Evolutionary conservation across 2,329 filamentous ascomycete genomes (phyloP).

Genomic region (Diplodia intermedia): DNA sequence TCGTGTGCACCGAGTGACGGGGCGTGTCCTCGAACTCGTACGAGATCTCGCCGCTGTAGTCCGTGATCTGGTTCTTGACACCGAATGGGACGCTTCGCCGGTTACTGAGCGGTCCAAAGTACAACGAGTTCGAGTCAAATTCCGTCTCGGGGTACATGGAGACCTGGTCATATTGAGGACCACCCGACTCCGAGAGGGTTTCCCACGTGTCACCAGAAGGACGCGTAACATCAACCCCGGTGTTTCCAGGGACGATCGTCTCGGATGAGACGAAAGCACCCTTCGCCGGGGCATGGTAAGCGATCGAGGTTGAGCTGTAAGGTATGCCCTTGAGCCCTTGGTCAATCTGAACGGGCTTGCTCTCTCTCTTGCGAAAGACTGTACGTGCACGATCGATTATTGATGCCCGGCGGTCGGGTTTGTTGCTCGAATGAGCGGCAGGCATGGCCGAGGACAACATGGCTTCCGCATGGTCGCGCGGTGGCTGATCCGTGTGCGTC

Average conservation of each 20-base stretch:
- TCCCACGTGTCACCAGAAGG: slow-evolving; percentile 23
- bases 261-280: neutral
- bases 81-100: slow-evolving; percentile 32
- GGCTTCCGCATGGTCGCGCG: neutral
- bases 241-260: neutral
- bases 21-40: slow-evolving; percentile 3
- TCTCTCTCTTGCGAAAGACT: slow-evolving; percentile 2
- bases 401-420: neutral
- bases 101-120: slow-evolving; percentile 23
- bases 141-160: slow-evolving; percentile 14
- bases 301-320: neutral
- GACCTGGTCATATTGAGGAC: neutral
- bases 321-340: neutral
- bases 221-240: neutral
- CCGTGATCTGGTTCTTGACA: slow-evolving; percentile 26
- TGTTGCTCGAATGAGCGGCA: neutral
- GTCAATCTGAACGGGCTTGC: neutral
- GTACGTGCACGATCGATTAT: slow-evolving; percentile 21
- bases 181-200: neutral
- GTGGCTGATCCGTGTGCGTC: neutral
- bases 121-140: neutral
- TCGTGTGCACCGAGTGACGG: neutral
- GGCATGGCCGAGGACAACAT: neutral
- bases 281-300: neutral
- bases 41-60: slow-evolving; percentile 31